Evolutionary conservation across 257 asterid genomes (phyloP), one percentile per base, ranked within the genome.

Genomic region (Ilex asprella): DNA sequence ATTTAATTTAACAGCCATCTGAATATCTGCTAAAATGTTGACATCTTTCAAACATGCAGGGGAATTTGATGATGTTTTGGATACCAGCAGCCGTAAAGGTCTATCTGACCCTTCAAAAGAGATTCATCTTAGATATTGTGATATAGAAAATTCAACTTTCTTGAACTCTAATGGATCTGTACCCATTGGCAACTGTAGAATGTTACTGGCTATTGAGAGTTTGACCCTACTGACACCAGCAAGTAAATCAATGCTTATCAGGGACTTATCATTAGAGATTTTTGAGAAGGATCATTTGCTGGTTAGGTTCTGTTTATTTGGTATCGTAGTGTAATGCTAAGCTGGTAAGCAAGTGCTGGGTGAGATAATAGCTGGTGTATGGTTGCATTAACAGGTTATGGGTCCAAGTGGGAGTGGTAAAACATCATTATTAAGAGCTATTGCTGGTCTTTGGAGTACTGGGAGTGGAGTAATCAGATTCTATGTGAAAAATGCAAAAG

Each of bases 391-490:
- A 84, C 90, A 90, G 97, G 64, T 91, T 71, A 76, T 96, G 60
- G 98, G 98, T 61, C 95, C 95, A n/a, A 91, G 98, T 72, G 98
- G 98, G 58, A 84, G 94, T 75, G 98, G 98, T 57, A 91, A 91
- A 77, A 91, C 98, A 69, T 87, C 98, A 39, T 67, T 88, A 51
- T 69, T 91, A 69, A 87, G 96, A 79, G 82, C 95, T 54, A 27
- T 87, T 50, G 98, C 96, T 65, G 98, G 98, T 67, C 89, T 88
- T 68, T 91, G 98, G 98, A 86, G 73, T 76, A 82, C 71, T 12
- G 98, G 98, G 57, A 76, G 47, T 58, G 97, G 98, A 68, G 77
- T 81, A 60, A 76, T 88, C 62, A 81, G 86, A 59, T 78, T 88
- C 74, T 85, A 75, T 60, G 78, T 72, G 46, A 73, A 50, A 69